These are phyloP conservation scores for Phytomonas serpens DNA, from an alignment of 208 protist genomes.

Conservation along the genomic window DNA sequence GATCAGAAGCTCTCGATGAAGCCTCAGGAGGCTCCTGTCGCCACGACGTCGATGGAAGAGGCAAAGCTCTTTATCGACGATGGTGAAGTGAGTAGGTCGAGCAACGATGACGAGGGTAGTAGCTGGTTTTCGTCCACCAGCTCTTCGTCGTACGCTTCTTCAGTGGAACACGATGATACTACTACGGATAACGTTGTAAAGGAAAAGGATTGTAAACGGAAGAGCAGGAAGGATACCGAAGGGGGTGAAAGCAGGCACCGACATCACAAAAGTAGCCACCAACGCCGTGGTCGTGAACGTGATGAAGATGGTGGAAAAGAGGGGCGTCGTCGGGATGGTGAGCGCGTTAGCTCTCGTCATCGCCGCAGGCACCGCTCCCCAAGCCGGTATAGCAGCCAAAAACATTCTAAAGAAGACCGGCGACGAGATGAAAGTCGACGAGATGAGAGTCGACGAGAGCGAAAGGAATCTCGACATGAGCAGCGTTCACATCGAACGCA, in stretches of 20 bases:
- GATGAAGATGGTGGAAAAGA: slow-evolving; percentile 12
- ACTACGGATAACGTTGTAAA: background rate
- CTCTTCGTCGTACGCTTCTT: slow-evolving; percentile 13
- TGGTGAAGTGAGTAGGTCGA: slow-evolving; percentile 11
- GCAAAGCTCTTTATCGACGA: slow-evolving; percentile 21
- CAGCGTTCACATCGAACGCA: background rate
- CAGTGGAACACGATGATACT: slow-evolving; percentile 1
- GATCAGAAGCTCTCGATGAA: background rate
- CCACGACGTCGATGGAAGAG: slow-evolving; percentile 12
- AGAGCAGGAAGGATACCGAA: slow-evolving; percentile 3
- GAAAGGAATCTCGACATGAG: background rate
- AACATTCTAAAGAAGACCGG: background rate
- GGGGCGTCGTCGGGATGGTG: slow-evolving; percentile 13
- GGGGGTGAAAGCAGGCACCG: slow-evolving; percentile 12
- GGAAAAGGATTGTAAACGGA: background rate
- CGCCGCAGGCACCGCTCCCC: slow-evolving; percentile 5
- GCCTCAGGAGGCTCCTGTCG: background rate
- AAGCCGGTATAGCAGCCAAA: background rate
- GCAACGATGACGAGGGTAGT: slow-evolving; percentile 15
- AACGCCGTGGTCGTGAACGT: slow-evolving; percentile 18
- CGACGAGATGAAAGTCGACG: background rate
- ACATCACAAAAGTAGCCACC: slow-evolving; percentile 13
- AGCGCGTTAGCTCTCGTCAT: slow-evolving; percentile 5
- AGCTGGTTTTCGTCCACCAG: slow-evolving; percentile 16
- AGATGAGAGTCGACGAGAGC: background rate